These are phyloP conservation scores for Metarhizium album DNA, from an alignment of 2,329 filamentous ascomycete species.

Conservation along the genomic window DNA sequence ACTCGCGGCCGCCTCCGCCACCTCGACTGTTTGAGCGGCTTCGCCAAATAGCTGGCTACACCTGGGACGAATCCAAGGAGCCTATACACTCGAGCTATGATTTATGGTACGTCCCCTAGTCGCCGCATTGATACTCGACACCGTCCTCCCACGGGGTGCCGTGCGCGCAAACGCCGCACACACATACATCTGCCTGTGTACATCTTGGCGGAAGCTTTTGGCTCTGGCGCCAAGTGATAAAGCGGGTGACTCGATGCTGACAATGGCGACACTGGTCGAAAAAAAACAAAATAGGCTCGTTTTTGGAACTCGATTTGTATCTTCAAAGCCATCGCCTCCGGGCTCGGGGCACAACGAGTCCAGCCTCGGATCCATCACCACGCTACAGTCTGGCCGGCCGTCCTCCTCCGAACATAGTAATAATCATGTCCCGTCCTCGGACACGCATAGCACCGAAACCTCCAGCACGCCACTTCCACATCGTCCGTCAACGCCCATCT, in stretches of 20 bases:
- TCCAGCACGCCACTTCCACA: slow-evolving; percentile 7
- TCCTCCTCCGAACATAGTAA: slow-evolving; percentile 28
- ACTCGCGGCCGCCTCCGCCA: slow-evolving; percentile 53
- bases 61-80: slow-evolving; percentile 56
- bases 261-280: neutral
- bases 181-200: too few species aligned
- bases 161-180: neutral
- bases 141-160: neutral
- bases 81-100: slow-evolving; percentile 67
- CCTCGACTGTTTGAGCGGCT: slow-evolving; percentile 59
- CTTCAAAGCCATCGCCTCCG: slow-evolving; percentile 35
- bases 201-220: neutral
- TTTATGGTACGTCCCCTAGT: slow-evolving; percentile 53
- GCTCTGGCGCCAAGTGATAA: neutral
- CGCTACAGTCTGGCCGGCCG: slow-evolving; percentile 31
- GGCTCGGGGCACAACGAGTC: slow-evolving; percentile 33
- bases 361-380: slow-evolving; percentile 32
- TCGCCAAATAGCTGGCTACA: slow-evolving; percentile 61
- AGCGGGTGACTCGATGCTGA: neutral
- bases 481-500: slow-evolving; percentile 17
- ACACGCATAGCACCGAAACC: slow-evolving; percentile 26
- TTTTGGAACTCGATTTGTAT: slow-evolving; percentile 50
- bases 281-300: slow-evolving; percentile 50
- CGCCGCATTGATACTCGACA: neutral
- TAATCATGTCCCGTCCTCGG: slow-evolving; percentile 14